phyloP scores from a whole-genome alignment of 768 basidiomycete species.

The Candolleomyces eurysporus region DNA sequence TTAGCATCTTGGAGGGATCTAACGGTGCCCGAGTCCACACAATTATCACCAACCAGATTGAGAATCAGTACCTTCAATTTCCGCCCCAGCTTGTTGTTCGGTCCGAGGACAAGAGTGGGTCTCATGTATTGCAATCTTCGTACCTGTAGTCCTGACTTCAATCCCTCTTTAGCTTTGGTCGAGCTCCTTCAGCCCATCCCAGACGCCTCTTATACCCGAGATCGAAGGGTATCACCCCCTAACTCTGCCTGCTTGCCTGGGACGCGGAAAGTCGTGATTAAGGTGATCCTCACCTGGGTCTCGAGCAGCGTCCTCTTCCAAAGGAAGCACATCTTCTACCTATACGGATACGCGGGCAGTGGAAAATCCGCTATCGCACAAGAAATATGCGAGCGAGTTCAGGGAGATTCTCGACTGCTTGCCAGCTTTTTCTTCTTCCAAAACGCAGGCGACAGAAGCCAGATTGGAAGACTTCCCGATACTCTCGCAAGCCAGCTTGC shows the following conservation, averaged over 20 bases:
- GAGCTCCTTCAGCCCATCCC: not conserved
- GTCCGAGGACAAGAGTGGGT: too few relatives aligned
- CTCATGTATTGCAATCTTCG: too few relatives aligned
- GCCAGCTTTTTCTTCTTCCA: conserved; percentile 1
- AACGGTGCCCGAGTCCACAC: too few relatives aligned
- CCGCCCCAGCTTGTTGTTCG: too few relatives aligned
- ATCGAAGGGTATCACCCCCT: not conserved
- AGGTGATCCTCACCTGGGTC: not conserved
- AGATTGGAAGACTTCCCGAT: not conserved
- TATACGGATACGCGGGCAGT: not conserved
- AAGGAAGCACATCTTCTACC: not conserved
- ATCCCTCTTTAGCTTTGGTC: too few relatives aligned
- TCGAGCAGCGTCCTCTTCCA: not conserved
- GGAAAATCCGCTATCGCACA: not conserved
- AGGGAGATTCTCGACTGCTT: not conserved
- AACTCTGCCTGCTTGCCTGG: not conserved
- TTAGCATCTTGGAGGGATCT: too few relatives aligned
- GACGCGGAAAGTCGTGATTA: not conserved
- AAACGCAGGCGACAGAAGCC: not conserved
- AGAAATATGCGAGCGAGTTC: not conserved
- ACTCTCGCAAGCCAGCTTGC: not conserved
- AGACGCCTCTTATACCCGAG: not conserved
- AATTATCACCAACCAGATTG: too few relatives aligned
- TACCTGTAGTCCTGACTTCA: too few relatives aligned
- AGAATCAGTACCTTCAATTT: too few relatives aligned